A percentile compares a stretch with the other conserved stretches of the same genome.
phyloP scores from a whole-genome alignment of 352 stramenopile genomes.

The Elongisporangium undulatum region DNA sequence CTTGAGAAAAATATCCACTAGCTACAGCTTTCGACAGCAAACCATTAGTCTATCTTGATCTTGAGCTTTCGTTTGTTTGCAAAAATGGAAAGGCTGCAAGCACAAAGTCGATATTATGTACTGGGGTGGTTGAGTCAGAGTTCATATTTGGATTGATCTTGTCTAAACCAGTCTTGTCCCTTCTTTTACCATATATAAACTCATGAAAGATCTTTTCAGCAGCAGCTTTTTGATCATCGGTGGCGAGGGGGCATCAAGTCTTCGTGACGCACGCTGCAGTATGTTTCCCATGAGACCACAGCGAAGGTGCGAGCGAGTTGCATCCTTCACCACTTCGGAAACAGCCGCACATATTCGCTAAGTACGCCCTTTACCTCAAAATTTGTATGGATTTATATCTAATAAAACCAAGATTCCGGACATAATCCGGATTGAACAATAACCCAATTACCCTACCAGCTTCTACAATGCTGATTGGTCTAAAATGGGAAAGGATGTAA shows the following conservation, averaged over 20 bases:
- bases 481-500: too few relatives aligned
- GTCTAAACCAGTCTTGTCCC: neutral
- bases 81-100: conserved; percentile 13
- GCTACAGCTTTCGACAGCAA: conserved; percentile 10
- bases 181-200: neutral
- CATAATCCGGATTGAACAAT: too few relatives aligned
- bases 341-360: too few relatives aligned
- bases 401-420: too few relatives aligned
- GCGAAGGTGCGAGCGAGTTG: too few relatives aligned
- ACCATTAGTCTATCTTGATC: conserved; percentile 1
- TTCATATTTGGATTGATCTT: neutral
- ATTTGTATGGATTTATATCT: too few relatives aligned
- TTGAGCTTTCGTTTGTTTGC: conserved; percentile 13
- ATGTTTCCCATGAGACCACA: neutral
- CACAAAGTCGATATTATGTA: conserved; percentile 9
- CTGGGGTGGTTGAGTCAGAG: neutral
- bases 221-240: neutral
- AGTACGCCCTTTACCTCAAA: too few relatives aligned
- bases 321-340: too few relatives aligned
- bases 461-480: too few relatives aligned
- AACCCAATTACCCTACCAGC: too few relatives aligned
- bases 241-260: neutral
- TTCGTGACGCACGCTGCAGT: neutral
- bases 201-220: neutral
- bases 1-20: conserved; percentile 11